Conservation (phyloP, 495 filamentous ascomycete species). For the Schizothecium vesticola region DNA sequence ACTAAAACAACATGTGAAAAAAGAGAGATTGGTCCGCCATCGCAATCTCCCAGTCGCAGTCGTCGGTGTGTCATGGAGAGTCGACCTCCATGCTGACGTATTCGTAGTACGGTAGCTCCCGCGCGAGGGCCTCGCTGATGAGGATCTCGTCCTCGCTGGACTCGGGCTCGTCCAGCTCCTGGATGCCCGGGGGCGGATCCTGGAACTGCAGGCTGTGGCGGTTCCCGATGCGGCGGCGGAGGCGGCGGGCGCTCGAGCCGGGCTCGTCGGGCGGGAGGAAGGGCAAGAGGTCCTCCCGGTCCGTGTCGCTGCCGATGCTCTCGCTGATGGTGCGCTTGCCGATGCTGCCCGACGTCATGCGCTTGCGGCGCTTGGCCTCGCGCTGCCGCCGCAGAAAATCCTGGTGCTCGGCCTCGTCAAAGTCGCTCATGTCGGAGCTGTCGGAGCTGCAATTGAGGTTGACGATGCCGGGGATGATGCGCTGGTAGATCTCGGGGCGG, state of each 20-base stretch:
- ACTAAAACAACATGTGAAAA: background rate
- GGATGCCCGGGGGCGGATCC: conserved; percentile 44
- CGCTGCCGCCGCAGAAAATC: conserved; percentile 30
- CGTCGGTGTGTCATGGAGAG: conserved; percentile 30
- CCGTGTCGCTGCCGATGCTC: conserved; percentile 49
- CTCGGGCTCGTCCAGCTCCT: conserved; percentile 47
- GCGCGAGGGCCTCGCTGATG: conserved; percentile 37
- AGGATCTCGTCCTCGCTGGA: conserved; percentile 45
- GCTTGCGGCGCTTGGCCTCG: conserved; percentile 35
- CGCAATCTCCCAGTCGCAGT: background rate
- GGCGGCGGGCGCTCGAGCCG: conserved; percentile 41
- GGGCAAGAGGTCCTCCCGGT: conserved; percentile 46
- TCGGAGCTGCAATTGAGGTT: conserved; percentile 37
- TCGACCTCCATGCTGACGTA: conserved; percentile 43
- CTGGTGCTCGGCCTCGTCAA: conserved; percentile 35
- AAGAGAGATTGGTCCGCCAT: background rate
- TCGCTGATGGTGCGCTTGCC: conserved; percentile 50
- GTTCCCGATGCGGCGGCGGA: conserved; percentile 44
- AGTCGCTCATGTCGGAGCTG: conserved; percentile 39
- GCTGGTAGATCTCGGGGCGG: conserved; percentile 33
- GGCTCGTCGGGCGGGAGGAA: conserved; percentile 36
- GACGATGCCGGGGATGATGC: conserved; percentile 34
- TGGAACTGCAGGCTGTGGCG: conserved; percentile 45
- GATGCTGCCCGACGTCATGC: conserved; percentile 49
- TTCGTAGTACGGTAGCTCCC: conserved; percentile 46